Base-by-base conservation (phyloP, 495 filamentous ascomycete genomes). In the Aspergillus ostianus region DNA sequence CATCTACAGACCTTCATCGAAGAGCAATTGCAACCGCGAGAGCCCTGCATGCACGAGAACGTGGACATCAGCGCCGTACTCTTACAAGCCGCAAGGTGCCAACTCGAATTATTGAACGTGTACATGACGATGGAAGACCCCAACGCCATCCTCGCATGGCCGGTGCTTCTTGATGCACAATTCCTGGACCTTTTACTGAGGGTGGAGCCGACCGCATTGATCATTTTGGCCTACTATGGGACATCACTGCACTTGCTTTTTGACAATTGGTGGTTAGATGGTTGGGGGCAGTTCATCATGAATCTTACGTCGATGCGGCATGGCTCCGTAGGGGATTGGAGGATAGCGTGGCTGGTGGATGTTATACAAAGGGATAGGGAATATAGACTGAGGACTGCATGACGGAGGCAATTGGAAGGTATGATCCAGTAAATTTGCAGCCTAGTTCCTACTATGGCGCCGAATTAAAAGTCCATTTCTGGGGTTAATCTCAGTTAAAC, bases 211-310 rank as follows among this genome's bases (percentile, higher is more conserved):
- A 41, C 45, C 1, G 30, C 53, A 2, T 48, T 63, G 9, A 15
- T 59, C 0, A 26, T 57, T 0, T 20, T 63, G 3, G 53, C 46
- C 15, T 47, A 56, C 30, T 61, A 53, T 53, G 59, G 59, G 4
- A 44, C 32, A 17, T 47, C 53, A 2, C 19, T 61, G 36, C 21
- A 56, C 6, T 21, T 52, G 32, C 41, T 56, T 20, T 13, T 44
- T 9, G 53, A 52, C 5, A 56, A 20, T 44, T 61, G 59, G 59
- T 61, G 59, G 59, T 52, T 56, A 27, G 59, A 56, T 30, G 59
- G 59, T 4, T 61, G 59, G 59, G 59, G 59, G n/a, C 36, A 19
- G 3, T 61, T 30, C 45, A 18, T 61, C 15, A n/a, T 61, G 32
- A 47, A 56, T 6, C 53, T 61, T 53, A 41, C 41, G 29, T 32